Evolutionary conservation across 1,284 basidiomycete genomes (phyloP), one percentile per base, ranked within the genome.

Genomic region (Puccinia polysora): DNA sequence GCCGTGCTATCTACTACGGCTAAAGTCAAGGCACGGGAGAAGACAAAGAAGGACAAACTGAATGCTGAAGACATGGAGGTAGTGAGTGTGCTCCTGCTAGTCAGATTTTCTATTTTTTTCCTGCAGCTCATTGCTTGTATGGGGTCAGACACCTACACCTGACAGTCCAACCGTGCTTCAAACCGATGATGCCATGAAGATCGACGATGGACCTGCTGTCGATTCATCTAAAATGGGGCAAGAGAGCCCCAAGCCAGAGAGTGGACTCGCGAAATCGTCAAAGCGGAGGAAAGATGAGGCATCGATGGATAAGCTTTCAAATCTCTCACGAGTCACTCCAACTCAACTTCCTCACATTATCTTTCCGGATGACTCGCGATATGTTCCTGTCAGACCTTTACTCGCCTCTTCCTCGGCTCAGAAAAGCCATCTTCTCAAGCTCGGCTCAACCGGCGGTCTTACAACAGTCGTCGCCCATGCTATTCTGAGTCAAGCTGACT

Each of bases 1-100:
- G 94, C 91, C 32, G 91, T 97, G 6, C 84, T 97, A 49, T 95
- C 91, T 5, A 97, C 94, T 0, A 97, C 93, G 0, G 92, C 91
- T 0, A 94, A 91, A 81, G 90, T 89, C 15, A 91, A 91, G 79
- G 91, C 92, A 2, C 85, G 94, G 75, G 91, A 92, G 79, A 92
- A 89, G 84, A 89, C 81, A 32, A 85, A 84, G 80, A 81, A 81
- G 74, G 81, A 87, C 77, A 91, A 91, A 79, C 87, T 85, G 8
- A 89, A 89, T 73, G 78, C 78, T 14, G 86, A 86, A 8, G 76
- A 75, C 30, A 90, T 92, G 86, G 89, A 94, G 30, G 85, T 85
- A 62, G 91, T 93, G 77, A 81, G 87, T 81, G 20, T 14, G 8
- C 5, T 20, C 20, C 49, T 18, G 3, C 1, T 50, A 32, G 2